A percentile compares a stretch with the other conserved stretches of the same genome.
Conservation (phyloP, 352 stramenopile species). For the Globisporangium radiosum region DNA sequence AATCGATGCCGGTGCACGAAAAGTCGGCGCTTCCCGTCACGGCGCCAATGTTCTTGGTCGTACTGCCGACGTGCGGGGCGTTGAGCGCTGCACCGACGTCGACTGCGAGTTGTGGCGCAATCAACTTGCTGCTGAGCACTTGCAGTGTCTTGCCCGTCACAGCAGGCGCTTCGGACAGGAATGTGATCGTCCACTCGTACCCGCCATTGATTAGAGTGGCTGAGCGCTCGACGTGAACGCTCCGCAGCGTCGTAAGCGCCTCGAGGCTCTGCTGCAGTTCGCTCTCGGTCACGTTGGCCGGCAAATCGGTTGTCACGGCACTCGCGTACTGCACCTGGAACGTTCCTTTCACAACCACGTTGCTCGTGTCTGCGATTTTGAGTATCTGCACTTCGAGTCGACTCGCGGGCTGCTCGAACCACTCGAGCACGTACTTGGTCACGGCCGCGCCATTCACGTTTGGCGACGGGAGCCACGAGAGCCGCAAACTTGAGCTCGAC, state of each 20-base stretch:
- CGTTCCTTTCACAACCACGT: constrained; percentile 47
- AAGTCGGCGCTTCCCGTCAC: constrained; percentile 26
- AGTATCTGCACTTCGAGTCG: constrained; percentile 63
- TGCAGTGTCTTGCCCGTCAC: constrained; percentile 31
- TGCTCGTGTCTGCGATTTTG: constrained; percentile 43
- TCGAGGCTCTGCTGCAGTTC: constrained; percentile 63
- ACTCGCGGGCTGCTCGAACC: constrained; percentile 39
- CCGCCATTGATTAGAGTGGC: constrained; percentile 23
- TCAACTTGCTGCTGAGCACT: constrained; percentile 31
- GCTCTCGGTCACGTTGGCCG: constrained; percentile 41
- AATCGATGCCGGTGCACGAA: constrained; percentile 28
- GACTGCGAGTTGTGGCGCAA: constrained; percentile 18
- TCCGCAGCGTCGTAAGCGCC: constrained; percentile 44
- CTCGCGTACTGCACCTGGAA: constrained; percentile 66
- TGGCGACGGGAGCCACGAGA: constrained; percentile 49
- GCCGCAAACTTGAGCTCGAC: constrained; percentile 28
- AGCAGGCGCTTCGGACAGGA: constrained; percentile 47
- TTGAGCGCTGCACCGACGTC: constrained; percentile 42
- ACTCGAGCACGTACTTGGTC: constrained; percentile 68
- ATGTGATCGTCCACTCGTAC: constrained; percentile 78
- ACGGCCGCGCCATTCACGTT: constrained; percentile 39
- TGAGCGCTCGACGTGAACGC: constrained; percentile 76
- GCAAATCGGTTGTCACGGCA: constrained; percentile 40
- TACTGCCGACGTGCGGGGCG: constrained; percentile 35
- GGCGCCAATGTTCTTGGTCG: constrained; percentile 23